Conservation (phyloP, 2,329 filamentous ascomycete genomes). For the Trichoderma sp. region DNA sequence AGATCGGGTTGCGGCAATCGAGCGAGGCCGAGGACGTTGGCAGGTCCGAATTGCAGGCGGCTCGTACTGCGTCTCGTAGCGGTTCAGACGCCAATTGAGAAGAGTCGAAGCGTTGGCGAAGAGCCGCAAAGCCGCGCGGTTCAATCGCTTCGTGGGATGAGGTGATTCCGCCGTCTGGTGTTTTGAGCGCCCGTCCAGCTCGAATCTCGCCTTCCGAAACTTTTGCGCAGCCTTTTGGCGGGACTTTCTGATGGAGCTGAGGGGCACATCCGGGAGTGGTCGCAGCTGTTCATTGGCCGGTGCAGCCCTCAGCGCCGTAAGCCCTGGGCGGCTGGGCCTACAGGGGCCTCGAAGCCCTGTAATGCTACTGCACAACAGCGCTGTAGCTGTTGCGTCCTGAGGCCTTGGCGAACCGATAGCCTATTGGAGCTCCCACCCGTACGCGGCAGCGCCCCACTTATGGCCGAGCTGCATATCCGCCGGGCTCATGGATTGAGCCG, state of each 20-base stretch:
- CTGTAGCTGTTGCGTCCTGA: conserved; percentile 2
- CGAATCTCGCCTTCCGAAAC: conserved; percentile 25
- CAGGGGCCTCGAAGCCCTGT: conserved; percentile 15
- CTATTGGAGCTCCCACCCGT: not conserved
- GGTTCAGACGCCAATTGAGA: not conserved
- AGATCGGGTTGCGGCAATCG: conserved; percentile 3
- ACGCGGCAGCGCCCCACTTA: not conserved
- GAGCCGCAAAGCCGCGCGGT: conserved; percentile 14
- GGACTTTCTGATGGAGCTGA: conserved; percentile 1
- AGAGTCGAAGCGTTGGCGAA: not conserved
- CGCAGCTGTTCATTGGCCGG: conserved; percentile 19
- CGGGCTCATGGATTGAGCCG: not conserved
- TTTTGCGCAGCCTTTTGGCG: conserved; percentile 26
- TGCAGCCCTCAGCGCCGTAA: not conserved
- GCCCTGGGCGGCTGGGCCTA: conserved; percentile 11
- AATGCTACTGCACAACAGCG: conserved; percentile 11
- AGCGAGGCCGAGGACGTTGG: not conserved
- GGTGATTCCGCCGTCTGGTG: not conserved
- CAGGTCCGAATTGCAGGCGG: not conserved
- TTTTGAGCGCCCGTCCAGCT: conserved; percentile 2
- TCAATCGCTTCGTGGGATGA: not conserved
- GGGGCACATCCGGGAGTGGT: conserved; percentile 1
- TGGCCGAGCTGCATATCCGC: not conserved
- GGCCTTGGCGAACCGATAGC: not conserved
- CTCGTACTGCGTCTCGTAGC: not conserved